A percentile compares a stretch with the other conserved stretches of the same genome.
Conservation (phyloP, 2,329 filamentous ascomycete species). For the Diaporthe longicolla region DNA sequence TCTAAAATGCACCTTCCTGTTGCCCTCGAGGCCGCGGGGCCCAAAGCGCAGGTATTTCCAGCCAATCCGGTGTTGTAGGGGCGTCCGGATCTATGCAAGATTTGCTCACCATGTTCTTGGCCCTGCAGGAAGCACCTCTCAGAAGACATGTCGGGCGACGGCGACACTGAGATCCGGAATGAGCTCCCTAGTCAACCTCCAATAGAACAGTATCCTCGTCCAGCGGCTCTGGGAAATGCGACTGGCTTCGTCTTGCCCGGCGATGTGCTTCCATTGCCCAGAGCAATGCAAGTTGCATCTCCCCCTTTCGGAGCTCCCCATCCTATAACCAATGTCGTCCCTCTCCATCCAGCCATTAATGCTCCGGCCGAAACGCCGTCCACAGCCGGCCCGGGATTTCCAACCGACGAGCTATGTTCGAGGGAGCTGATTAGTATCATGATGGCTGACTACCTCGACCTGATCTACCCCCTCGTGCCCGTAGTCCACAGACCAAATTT, state of each 20-base stretch:
- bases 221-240: background rate
- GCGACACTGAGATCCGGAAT: background rate
- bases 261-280: slow-evolving; percentile 19
- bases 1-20: slow-evolving; percentile 7
- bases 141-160: background rate
- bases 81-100: background rate
- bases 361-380: background rate
- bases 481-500: slow-evolving; percentile 47
- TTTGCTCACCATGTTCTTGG: slow-evolving; percentile 1
- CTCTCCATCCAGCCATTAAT: background rate
- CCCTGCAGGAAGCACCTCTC: background rate
- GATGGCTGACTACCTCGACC: slow-evolving; percentile 48
- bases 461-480: slow-evolving; percentile 48
- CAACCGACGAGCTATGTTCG: slow-evolving; percentile 49
- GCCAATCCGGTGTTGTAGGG: background rate
- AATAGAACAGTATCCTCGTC: background rate
- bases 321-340: background rate
- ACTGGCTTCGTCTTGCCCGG: slow-evolving; percentile 16
- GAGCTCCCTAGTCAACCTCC: background rate
- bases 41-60: slow-evolving; percentile 17
- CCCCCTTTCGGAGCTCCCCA: background rate
- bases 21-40: slow-evolving; percentile 22
- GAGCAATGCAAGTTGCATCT: background rate
- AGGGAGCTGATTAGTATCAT: slow-evolving; percentile 45
- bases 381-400: slow-evolving; percentile 38